Conservation (phyloP, 768 basidiomycete genomes). For the Symmetrospora coprosmae region DNA sequence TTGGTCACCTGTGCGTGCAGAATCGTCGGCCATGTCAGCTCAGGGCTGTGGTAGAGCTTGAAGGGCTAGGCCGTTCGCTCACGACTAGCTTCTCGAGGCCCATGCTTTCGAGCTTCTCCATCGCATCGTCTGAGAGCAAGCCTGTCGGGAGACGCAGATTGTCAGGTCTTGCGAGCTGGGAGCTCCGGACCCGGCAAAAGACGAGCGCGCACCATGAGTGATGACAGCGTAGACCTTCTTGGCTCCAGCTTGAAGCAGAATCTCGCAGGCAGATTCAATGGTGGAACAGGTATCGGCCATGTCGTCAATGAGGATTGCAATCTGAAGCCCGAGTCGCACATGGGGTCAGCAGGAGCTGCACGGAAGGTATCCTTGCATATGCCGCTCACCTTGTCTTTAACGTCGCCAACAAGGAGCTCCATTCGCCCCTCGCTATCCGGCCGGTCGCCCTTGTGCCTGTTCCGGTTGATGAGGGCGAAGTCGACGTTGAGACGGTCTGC, state of each 20-base stretch:
- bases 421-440: conserved; percentile 41
- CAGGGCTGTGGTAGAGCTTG: neutral
- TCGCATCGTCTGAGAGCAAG: conserved; percentile 60
- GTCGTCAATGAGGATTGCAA: conserved; percentile 91
- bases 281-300: conserved; percentile 95
- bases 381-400: conserved; percentile 59
- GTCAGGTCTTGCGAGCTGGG: conserved; percentile 25
- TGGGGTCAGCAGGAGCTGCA: neutral
- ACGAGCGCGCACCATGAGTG: conserved; percentile 58
- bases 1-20: conserved; percentile 81
- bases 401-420: conserved; percentile 90
- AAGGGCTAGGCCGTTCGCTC: conserved; percentile 34
- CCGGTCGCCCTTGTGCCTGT: conserved; percentile 47
- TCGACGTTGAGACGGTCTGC: conserved; percentile 91
- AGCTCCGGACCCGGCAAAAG: conserved; percentile 27
- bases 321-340: conserved; percentile 39
- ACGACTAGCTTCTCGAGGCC: conserved; percentile 78
- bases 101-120: conserved; percentile 53
- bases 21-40: neutral
- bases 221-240: conserved; percentile 71
- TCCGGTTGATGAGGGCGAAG: conserved; percentile 87
- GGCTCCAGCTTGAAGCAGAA: conserved; percentile 80
- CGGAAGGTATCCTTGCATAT: neutral
- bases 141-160: conserved; percentile 41
- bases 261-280: conserved; percentile 65